Conservation (phyloP, 2,329 filamentous ascomycete species). For the Colletotrichum karsti region DNA sequence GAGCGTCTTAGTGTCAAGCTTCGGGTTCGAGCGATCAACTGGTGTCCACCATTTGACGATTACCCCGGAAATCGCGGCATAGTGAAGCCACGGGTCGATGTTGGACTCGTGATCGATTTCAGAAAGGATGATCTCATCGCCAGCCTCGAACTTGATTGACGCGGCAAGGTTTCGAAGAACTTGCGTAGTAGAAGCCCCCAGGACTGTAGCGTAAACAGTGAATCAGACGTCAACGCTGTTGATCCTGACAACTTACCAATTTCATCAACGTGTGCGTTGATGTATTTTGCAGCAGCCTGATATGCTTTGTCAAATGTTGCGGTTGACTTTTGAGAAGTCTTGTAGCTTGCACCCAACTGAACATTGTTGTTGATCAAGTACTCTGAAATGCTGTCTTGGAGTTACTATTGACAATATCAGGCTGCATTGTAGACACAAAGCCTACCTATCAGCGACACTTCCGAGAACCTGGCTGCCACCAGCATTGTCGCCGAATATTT, state of each 20-base stretch:
- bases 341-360: conserved; percentile 77
- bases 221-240: background rate
- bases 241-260: conserved; percentile 44
- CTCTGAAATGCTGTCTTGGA: conserved; percentile 59
- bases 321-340: conserved; percentile 65
- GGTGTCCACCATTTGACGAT: conserved; percentile 78
- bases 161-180: conserved; percentile 76
- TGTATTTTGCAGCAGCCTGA: conserved; percentile 71
- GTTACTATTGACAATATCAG: conserved; percentile 44
- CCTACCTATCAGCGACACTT: conserved; percentile 50
- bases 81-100: conserved; percentile 75
- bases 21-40: conserved; percentile 58
- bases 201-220: conserved; percentile 47
- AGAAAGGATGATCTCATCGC: conserved; percentile 75
- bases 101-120: conserved; percentile 82
- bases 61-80: conserved; percentile 68
- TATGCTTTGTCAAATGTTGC: conserved; percentile 67
- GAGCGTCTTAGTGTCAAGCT: conserved; percentile 37
- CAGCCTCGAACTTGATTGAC: conserved; percentile 58
- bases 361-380: conserved; percentile 77
- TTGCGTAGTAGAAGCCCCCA: conserved; percentile 79
- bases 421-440: background rate
- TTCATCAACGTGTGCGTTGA: conserved; percentile 73
- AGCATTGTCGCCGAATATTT: conserved; percentile 81
- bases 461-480: conserved; percentile 77